Evolutionary conservation across 2,329 filamentous ascomycete genomes (phyloP), one percentile per base, ranked within the genome.

Genomic region (Cordyceps fumosorosea): DNA sequence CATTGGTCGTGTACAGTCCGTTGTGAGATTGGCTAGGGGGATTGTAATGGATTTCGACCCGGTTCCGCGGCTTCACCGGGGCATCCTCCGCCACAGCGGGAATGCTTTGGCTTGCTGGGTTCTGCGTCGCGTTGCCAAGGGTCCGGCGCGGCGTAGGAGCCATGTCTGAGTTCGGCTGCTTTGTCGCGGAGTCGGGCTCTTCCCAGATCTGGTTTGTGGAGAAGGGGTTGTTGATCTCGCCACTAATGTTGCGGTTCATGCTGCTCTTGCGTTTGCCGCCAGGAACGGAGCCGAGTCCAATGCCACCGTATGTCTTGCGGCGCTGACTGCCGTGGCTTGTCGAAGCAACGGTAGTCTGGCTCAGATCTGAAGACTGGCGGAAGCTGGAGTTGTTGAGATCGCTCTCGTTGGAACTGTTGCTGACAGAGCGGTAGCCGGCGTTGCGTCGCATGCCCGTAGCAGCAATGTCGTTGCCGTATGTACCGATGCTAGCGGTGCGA

Each of bases 121-220:
- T 74, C 34, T 65, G 67, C 68, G 75, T 67, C 72, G 73, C 69
- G 62, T 62, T 69, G 67, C 67, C 68, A 56, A 75, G 67, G 44
- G 69, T 53, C 68, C 73, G 64, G 68, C 76, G 69, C 56, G 71
- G 70, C 60, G 68, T 50, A 34, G 66, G 62, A 22, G 64, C 45
- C 47, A 78, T 70, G 62, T 76, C 75, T 22, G 76, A 48, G 16
- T 67, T 50, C 62, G 47, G 14, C 16, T 40, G 53, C 24, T 20
- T 47, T 26, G 64, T 56, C 16, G 66, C 65, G 18, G 72, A 79
- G 69, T 89, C 85, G 1, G 91, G 89, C 71, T 97, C 93, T 73
- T 97, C 93, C 81, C 91, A 97, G 64, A 97, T 93, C 70, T 90
- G 87, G 71, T 92, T 89, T 40, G 87, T 85, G 1, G 87, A 88